Conservation (phyloP, 2,329 filamentous ascomycete genomes). For the Colletotrichum liriopes region DNA sequence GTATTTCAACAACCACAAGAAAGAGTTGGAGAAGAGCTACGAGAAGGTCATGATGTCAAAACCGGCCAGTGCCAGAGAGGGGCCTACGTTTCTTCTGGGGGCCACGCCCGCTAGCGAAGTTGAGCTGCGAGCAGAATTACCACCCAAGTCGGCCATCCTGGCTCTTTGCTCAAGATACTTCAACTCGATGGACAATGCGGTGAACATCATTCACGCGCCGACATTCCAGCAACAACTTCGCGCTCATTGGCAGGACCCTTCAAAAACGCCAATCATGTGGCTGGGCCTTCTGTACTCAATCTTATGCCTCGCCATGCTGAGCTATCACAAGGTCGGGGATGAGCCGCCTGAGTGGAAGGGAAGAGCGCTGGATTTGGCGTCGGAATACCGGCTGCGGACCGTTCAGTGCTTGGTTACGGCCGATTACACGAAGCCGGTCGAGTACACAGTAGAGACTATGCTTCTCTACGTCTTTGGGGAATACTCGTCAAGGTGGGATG, state of each 20-base stretch:
- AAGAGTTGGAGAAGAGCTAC: slow-evolving; percentile 87
- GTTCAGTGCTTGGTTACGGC: slow-evolving; percentile 84
- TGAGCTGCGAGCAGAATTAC: slow-evolving; percentile 86
- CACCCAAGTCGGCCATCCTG: slow-evolving; percentile 86
- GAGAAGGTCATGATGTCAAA: slow-evolving; percentile 82
- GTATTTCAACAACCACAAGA: slow-evolving; percentile 89
- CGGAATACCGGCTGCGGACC: slow-evolving; percentile 78
- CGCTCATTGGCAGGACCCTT: slow-evolving; percentile 79
- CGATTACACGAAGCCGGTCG: slow-evolving; percentile 82
- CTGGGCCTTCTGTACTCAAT: slow-evolving; percentile 83
- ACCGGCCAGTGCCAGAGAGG: slow-evolving; percentile 71
- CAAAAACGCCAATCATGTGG: slow-evolving; percentile 83
- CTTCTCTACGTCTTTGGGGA: slow-evolving; percentile 84
- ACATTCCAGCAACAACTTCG: slow-evolving; percentile 84
- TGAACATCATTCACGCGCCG: slow-evolving; percentile 84
- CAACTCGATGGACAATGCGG: slow-evolving; percentile 82
- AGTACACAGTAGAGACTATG: slow-evolving; percentile 85
- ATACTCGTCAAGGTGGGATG: slow-evolving; percentile 80
- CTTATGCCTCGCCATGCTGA: slow-evolving; percentile 83
- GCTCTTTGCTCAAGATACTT: slow-evolving; percentile 92
- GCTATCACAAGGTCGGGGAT: slow-evolving; percentile 84
- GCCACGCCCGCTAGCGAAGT: slow-evolving; percentile 79
- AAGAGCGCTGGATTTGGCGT: slow-evolving; percentile 71
- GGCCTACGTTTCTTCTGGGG: slow-evolving; percentile 85
- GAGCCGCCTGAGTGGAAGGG: slow-evolving; percentile 85